Percentiles rank a stretch among this genome's conserved stretches.
phyloP scores from a whole-genome alignment of 768 basidiomycete species.

The Neoboletus magnificus region DNA sequence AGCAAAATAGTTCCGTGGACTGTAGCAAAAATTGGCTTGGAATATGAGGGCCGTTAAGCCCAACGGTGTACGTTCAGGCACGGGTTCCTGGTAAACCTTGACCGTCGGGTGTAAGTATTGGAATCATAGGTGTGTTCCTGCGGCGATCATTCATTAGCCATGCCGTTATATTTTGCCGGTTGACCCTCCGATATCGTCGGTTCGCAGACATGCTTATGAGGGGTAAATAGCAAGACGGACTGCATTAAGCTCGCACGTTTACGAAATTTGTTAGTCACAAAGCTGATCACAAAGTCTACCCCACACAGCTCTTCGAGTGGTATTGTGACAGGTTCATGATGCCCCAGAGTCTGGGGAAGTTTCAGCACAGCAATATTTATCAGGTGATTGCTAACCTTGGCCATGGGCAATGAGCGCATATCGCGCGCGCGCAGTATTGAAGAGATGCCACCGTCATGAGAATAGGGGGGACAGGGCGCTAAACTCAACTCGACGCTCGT shows the following conservation, averaged over 20 bases:
- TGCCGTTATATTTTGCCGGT: not conserved
- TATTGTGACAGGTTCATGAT: too few relatives aligned
- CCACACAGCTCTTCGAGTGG: not conserved
- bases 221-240: not conserved
- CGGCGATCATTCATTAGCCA: not conserved
- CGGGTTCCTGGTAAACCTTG: not conserved
- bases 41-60: not conserved
- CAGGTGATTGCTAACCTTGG: not conserved
- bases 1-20: not conserved
- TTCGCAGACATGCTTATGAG: not conserved
- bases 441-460: conserved; percentile 1
- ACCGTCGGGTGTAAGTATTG: not conserved
- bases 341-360: not conserved
- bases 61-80: not conserved
- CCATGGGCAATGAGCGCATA: not conserved
- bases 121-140: not conserved
- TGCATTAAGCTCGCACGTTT: not conserved
- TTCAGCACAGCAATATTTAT: not conserved
- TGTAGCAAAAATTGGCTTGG: not conserved
- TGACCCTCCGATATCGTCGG: not conserved
- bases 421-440: not conserved
- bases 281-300: not conserved
- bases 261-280: not conserved
- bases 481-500: not conserved
- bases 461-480: not conserved